Evolutionary conservation across 139 green algal genomes (phyloP).

Genomic region (Edaphochlamys debaryana): DNA sequence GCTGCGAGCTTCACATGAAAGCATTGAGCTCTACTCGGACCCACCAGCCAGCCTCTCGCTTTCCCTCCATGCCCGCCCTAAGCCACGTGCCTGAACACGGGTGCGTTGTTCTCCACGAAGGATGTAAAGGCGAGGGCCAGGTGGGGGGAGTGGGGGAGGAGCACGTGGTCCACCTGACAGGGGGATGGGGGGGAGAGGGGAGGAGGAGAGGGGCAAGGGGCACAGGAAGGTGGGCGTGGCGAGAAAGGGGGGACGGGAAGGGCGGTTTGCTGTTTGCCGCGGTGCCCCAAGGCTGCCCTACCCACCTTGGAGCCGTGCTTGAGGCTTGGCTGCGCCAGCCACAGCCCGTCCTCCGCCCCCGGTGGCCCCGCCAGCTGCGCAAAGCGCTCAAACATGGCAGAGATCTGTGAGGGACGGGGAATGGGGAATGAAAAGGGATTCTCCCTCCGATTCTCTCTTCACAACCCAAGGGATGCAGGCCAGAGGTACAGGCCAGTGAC

Average conservation of each 20-base stretch:
- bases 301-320: neutral
- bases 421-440: too few species aligned
- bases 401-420: neutral
- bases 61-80: too few species aligned
- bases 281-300: neutral
- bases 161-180: conserved; percentile 11
- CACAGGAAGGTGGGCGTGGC: neutral
- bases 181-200: too few species aligned
- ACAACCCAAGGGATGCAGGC: too few species aligned
- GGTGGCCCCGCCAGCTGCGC: neutral
- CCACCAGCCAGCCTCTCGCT: too few species aligned
- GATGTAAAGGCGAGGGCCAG: conserved; percentile 5
- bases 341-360: neutral
- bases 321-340: conserved; percentile 13
- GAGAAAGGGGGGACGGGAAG: neutral
- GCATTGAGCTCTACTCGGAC: too few species aligned
- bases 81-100: conserved; percentile 25
- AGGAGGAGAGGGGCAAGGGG: too few species aligned
- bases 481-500: too few species aligned
- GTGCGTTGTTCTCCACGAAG: conserved; percentile 31
- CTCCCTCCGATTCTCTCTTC: too few species aligned
- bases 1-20: too few species aligned
- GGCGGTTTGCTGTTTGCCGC: too few species aligned
- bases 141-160: neutral
- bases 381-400: neutral